Conservation (phyloP, 2,329 filamentous ascomycete genomes). For the Fusarium sp. region DNA sequence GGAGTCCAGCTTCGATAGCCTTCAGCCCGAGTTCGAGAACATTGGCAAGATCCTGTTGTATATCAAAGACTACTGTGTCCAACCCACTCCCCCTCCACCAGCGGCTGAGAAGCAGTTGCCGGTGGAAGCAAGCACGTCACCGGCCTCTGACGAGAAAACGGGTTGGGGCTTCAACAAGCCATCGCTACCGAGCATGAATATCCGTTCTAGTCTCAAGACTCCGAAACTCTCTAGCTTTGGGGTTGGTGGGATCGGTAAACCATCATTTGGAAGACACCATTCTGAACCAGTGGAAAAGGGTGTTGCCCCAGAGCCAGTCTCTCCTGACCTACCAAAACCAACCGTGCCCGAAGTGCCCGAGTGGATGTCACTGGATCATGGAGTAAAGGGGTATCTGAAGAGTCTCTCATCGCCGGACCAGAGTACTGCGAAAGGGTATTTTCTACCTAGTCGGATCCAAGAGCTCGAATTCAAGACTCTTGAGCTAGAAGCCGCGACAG, state of each 20-base stretch:
- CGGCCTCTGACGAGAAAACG: not conserved
- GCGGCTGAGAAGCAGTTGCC: not conserved
- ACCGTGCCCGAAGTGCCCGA: not conserved
- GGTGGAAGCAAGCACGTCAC: not conserved
- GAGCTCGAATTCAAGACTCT: not conserved
- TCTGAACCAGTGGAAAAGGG: conserved; percentile 3
- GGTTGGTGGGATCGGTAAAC: not conserved
- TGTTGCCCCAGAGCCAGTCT: not conserved
- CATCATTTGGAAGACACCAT: conserved; percentile 3
- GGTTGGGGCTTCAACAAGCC: not conserved
- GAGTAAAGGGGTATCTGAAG: not conserved
- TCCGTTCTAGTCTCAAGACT: not conserved
- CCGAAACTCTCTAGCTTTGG: not conserved
- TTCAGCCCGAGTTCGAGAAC: not conserved
- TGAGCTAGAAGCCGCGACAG: not conserved
- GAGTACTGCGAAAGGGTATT: rapidly evolving
- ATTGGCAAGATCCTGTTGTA: conserved; percentile 1
- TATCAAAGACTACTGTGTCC: not conserved
- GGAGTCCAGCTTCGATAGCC: not conserved
- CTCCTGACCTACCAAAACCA: not conserved
- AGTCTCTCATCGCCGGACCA: not conserved
- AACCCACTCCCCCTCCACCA: not conserved
- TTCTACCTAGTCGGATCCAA: not conserved
- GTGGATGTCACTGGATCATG: not conserved
- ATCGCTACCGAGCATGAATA: not conserved